These are phyloP conservation scores for Emmonsiellopsis sp. DNA, from an alignment of 2,329 filamentous ascomycete species.

Conservation along the genomic window DNA sequence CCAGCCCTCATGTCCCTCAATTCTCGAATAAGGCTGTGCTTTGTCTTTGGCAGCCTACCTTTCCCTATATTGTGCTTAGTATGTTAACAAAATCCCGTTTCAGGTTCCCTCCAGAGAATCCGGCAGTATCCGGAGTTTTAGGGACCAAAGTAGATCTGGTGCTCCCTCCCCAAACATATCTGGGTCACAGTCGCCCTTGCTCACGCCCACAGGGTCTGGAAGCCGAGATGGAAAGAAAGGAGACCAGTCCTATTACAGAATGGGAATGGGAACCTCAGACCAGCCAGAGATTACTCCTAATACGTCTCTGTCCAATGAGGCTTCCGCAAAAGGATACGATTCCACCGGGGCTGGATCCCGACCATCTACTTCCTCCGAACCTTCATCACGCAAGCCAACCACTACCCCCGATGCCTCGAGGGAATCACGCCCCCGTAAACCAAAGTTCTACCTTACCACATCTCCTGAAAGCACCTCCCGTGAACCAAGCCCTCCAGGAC, in stretches of 20 bases:
- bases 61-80: neutral
- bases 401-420: constrained; percentile 36
- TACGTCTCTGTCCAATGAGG: constrained; percentile 41
- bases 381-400: constrained; percentile 31
- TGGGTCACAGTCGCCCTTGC: constrained; percentile 74
- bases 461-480: constrained; percentile 46
- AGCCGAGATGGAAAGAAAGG: constrained; percentile 42
- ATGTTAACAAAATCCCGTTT: constrained; percentile 3
- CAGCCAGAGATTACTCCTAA: constrained; percentile 43
- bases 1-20: constrained; percentile 1
- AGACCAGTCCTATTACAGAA: constrained; percentile 22
- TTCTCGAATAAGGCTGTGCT: neutral
- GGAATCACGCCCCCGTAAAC: constrained; percentile 37
- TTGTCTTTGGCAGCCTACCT: neutral
- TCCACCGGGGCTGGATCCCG: constrained; percentile 26
- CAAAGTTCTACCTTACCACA: constrained; percentile 49
- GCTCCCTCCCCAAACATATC: constrained; percentile 57
- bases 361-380: constrained; percentile 31
- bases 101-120: constrained; percentile 44
- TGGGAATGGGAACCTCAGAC: constrained; percentile 20
- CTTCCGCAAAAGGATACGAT: constrained; percentile 19
- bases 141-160: constrained; percentile 50
- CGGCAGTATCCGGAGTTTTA: constrained; percentile 47
- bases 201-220: constrained; percentile 73
- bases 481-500: constrained; percentile 55